A percentile compares a stretch with the other conserved stretches of the same genome.
phyloP scores from a whole-genome alignment of 371 early-diverging fungal species.

The Apophysomyces ossiformis region DNA sequence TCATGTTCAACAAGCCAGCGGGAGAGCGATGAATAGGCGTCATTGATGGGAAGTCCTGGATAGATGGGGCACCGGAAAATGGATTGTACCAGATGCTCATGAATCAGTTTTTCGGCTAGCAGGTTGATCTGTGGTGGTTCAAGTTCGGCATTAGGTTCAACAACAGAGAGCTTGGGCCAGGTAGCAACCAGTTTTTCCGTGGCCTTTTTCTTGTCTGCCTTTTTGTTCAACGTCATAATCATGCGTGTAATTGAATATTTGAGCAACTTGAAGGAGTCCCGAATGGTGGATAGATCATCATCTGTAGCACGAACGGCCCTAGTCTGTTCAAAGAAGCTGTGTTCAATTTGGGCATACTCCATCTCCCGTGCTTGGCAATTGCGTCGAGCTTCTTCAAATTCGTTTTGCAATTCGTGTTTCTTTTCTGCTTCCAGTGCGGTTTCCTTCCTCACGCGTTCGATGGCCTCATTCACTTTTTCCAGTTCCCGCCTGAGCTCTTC shows the following conservation, averaged over 20 bases:
- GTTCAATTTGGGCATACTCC: slow-evolving; percentile 53
- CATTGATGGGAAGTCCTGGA: slow-evolving; percentile 58
- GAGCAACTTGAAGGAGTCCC: slow-evolving; percentile 58
- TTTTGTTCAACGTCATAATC: slow-evolving; percentile 60
- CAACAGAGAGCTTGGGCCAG: slow-evolving; percentile 42
- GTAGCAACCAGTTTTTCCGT: slow-evolving; percentile 38
- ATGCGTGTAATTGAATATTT: slow-evolving; percentile 62
- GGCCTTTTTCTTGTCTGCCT: slow-evolving; percentile 52
- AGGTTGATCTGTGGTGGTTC: slow-evolving; percentile 58
- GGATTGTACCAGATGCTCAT: slow-evolving; percentile 49
- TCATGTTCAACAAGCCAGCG: slow-evolving; percentile 55
- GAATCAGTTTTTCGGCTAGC: slow-evolving; percentile 61
- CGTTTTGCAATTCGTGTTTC: slow-evolving; percentile 37
- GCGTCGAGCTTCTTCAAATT: slow-evolving; percentile 39
- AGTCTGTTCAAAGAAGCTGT: slow-evolving; percentile 61
- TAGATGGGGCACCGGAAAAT: slow-evolving; percentile 58
- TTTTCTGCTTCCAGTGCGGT: slow-evolving; percentile 35
- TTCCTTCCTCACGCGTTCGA: slow-evolving; percentile 33
- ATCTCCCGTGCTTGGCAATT: slow-evolving; percentile 43
- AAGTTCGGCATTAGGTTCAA: slow-evolving; percentile 35
- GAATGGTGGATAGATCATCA: slow-evolving; percentile 67
- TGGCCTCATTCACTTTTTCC: slow-evolving; percentile 41
- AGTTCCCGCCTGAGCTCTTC: slow-evolving; percentile 38
- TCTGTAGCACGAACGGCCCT: slow-evolving; percentile 64
- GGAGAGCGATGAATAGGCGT: slow-evolving; percentile 54